Evolutionary conservation across 768 basidiomycete species (phyloP).

Genomic region (Boletus rubescentipes): DNA sequence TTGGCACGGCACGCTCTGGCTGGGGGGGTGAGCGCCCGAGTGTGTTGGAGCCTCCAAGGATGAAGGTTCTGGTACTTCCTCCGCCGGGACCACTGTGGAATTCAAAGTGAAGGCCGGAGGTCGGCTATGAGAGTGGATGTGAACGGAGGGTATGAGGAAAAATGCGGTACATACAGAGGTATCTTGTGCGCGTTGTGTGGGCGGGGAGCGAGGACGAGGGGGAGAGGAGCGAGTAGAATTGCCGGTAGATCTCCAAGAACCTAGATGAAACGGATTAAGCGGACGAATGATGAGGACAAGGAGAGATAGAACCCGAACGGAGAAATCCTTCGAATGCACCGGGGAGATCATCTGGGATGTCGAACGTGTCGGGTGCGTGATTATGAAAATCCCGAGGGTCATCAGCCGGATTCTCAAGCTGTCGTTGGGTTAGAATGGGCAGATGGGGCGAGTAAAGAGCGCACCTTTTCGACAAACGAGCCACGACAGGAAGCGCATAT

Average conservation of each 20-base stretch:
- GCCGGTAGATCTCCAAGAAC: background rate
- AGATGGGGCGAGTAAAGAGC: background rate
- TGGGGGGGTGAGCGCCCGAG: constrained; percentile 23
- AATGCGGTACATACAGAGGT: constrained; percentile 11
- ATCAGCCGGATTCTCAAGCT: constrained; percentile 76
- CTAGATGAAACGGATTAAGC: constrained; percentile 6
- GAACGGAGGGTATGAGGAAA: background rate
- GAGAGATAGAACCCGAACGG: constrained; percentile 34
- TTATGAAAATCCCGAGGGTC: constrained; percentile 71
- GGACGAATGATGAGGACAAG: background rate
- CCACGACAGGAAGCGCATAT: constrained; percentile 81
- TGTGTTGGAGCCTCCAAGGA: constrained; percentile 37
- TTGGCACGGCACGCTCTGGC: constrained; percentile 34
- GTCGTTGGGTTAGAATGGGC: constrained; percentile 7
- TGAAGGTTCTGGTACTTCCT: constrained; percentile 33
- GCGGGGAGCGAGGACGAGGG: constrained; percentile 16
- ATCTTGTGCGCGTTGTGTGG: constrained; percentile 17
- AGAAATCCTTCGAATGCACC: constrained; percentile 49
- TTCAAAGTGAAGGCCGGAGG: constrained; percentile 36
- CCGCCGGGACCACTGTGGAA: constrained; percentile 33
- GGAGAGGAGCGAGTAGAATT: background rate
- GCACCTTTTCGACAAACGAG: constrained; percentile 77
- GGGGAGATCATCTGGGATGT: constrained; percentile 33
- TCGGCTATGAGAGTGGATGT: constrained; percentile 8
- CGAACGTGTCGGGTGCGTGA: constrained; percentile 27